Evolutionary conservation across 2,329 filamentous ascomycete genomes (phyloP), one percentile per base, ranked within the genome.

Genomic region (Aspergillus sp.): DNA sequence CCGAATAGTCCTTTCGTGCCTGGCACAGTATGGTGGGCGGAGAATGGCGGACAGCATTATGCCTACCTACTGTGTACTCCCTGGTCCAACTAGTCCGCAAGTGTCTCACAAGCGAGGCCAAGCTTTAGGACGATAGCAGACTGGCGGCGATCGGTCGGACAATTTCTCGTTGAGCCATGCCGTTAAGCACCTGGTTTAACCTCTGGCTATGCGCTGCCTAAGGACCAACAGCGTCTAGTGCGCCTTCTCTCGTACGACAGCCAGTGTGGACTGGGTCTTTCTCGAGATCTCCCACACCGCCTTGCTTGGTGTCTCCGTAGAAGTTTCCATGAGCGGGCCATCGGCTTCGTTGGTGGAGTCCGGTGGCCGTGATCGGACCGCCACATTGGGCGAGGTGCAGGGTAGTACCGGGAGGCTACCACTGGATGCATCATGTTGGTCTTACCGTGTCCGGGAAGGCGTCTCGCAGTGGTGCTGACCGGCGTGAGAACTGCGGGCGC

Each of bases 271-370:
- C 45, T 49, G 45, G 47, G 47, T 32, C 45, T 28, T 28, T 50
- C 32, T 12, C 12, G 32, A n/a, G 47, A 50, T 50, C 25, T 48
- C 39, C 56, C 61, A 65, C 63, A 64, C 61, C 60, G 65, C 61
- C 60, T 55, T 57, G 54, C 36, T 28, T 55, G 58, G 23, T 36
- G 50, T 56, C 52, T 59, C 63, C 57, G 66, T 68, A 45, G 66
- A 68, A 68, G 62, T 66, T 68, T 68, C 66, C 63, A 68, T 68
- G 66, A 63, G 63, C 66, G 65, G 66, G 64, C 66, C 66, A 63
- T 63, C 63, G 65, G 65, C 63, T 65, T 55, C 63, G 62, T 28
- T 17, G 36, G 64, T 65, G 64, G 65, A 60, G 59, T 48, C 17
- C 23, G 59, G 49, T 25, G 63, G 60, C 63, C 66, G 62, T 67